Percentiles rank a stretch among this genome's conserved stretches.
phyloP scores from a whole-genome alignment of 768 basidiomycete genomes.

The Psilocybe cyanescens region DNA sequence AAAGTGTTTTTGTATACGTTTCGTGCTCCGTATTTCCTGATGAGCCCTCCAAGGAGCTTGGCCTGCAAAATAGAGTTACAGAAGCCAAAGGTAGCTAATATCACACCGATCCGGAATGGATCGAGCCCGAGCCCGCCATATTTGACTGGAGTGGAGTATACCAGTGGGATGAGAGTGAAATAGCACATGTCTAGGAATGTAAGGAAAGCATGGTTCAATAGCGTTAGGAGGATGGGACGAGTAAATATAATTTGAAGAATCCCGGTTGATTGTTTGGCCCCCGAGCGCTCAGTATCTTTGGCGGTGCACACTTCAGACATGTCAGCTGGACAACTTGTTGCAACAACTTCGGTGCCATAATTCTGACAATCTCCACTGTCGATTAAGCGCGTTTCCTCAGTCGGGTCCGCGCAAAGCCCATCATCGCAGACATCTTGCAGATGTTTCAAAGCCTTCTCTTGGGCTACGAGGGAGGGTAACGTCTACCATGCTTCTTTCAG shows the following conservation, averaged over 20 bases:
- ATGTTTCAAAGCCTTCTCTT: constrained; percentile 7
- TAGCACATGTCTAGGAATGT: constrained; percentile 41
- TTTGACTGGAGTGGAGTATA: constrained; percentile 60
- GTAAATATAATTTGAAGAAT: constrained; percentile 32
- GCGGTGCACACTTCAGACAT: neutral
- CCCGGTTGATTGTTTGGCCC: neutral
- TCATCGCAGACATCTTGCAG: neutral
- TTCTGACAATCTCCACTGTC: constrained; percentile 4
- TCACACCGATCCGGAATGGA: constrained; percentile 63
- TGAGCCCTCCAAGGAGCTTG: constrained; percentile 19
- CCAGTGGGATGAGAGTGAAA: constrained; percentile 41
- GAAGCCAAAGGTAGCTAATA: constrained; percentile 39
- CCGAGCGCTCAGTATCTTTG: neutral
- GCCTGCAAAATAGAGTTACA: constrained; percentile 20
- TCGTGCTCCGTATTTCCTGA: constrained; percentile 19
- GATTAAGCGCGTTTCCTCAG: constrained; percentile 12
- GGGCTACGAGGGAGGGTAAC: constrained; percentile 29
- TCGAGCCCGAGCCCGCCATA: constrained; percentile 70
- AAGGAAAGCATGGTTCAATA: constrained; percentile 38
- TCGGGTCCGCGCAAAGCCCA: neutral
- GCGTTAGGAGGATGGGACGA: constrained; percentile 32
- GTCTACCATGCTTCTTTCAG: constrained; percentile 26
- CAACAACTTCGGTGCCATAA: constrained; percentile 14
- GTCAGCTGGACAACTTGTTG: neutral
- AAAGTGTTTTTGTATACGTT: constrained; percentile 40